Base-by-base conservation (phyloP, 768 basidiomycete species). In the Lactifluus volemus region DNA sequence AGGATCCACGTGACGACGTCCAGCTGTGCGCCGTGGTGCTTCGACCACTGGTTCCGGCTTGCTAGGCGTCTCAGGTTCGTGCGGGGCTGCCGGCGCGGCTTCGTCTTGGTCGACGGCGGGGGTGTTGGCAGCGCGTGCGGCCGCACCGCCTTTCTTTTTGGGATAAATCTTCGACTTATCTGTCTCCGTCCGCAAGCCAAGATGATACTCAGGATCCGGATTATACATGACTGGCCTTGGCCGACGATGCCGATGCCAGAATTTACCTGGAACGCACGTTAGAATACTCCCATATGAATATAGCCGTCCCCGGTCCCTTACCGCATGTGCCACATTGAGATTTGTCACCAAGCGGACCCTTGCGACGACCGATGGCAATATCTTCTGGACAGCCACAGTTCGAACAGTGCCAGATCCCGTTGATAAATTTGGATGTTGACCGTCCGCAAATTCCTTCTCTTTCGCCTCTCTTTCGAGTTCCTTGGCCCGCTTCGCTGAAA, bases 341-440 rank as follows among this genome's bases (percentile, higher is more conserved):
- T 71, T 92, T 92, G 69, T 90, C 86, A 8, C 94, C 94, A 50
- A 92, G 75, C 1, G 92, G 93, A 1, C 95, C 93, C 68, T 95
- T 95, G 66, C 92, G 79, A 63, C 91, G 76, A 2, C 93, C 93
- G 47, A 92, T 76, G 3, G 92, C 90, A 59, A 96, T 85, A 67
- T 75, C 83, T 69, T 92, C 92, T 0, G 94, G 94, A 70, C 89
- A 89, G 5, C 94, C 94, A 67, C 92, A 97, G 69, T 93, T 96
- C 19, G 91, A 92, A 70, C 94, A 98, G 74, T 93, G 91, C 94
- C 94, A 97, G 4, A 89, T 79, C 1, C 90, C 92, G 65, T 93
- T 77, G 69, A 93, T 87, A 82, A 78, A 70, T 92, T 89, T 42
- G 85, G 79, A 68, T 89, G 89, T 69, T 90, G 88, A 8, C 89